A percentile compares a stretch with the other conserved stretches of the same genome.
Conservation (phyloP, 2,329 filamentous ascomycete species). For the Ampelomyces quisqualis region DNA sequence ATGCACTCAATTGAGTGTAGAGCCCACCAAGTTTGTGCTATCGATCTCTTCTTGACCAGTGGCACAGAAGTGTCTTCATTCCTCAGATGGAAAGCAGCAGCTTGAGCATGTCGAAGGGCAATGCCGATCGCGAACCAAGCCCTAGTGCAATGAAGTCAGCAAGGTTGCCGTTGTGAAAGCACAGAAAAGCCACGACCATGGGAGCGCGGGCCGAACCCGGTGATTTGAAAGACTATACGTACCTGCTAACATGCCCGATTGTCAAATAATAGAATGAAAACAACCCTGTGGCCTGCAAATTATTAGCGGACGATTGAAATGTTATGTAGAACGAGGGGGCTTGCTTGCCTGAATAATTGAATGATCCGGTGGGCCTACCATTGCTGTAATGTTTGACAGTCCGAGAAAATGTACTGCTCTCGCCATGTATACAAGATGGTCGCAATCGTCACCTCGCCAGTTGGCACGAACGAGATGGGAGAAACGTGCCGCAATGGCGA, state of each 20-base stretch:
- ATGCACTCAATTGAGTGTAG: conserved; percentile 44
- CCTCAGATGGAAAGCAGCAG: conserved; percentile 43
- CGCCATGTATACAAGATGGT: conserved; percentile 44
- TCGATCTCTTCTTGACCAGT: conserved; percentile 31
- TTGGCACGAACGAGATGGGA: conserved; percentile 35
- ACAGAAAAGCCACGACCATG: too few relatives aligned
- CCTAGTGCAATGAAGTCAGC: background rate
- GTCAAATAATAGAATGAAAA: conserved; percentile 29
- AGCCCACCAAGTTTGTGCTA: conserved; percentile 45
- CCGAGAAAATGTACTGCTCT: conserved; percentile 26
- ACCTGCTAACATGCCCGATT: conserved; percentile 27
- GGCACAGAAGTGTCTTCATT: conserved; percentile 33
- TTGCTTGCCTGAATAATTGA: conserved; percentile 40
- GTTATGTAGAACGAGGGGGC: conserved; percentile 7
- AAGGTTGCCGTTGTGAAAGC: too few relatives aligned
- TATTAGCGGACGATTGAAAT: background rate
- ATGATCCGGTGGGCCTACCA: conserved; percentile 35
- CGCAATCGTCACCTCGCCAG: conserved; percentile 30
- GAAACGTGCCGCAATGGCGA: conserved; percentile 45
- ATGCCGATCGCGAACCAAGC: conserved; percentile 43
- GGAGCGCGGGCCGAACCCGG: conserved; percentile 10
- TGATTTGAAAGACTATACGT: background rate
- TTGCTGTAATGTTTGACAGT: conserved; percentile 14
- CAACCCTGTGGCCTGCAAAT: conserved; percentile 17
- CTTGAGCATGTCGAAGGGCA: conserved; percentile 40